Conservation (phyloP, 352 stramenopile genomes). For the Elongisporangium prolatum region DNA sequence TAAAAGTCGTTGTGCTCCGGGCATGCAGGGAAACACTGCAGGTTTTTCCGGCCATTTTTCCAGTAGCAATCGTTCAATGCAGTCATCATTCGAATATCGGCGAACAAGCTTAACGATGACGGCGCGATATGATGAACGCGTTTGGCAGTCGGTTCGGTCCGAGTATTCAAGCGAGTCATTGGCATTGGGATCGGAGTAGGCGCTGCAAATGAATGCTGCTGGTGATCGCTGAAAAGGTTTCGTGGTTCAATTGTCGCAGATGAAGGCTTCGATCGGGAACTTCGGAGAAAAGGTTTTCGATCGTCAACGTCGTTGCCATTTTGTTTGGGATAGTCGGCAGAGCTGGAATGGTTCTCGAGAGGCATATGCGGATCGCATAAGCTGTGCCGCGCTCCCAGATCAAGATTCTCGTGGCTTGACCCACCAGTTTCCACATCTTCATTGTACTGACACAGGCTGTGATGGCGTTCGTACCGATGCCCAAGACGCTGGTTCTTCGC, state of each 20-base stretch:
- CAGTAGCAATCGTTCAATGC: constrained; percentile 76
- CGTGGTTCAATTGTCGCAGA: background rate
- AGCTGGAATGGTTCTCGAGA: background rate
- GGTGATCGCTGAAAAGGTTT: background rate
- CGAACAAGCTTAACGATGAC: background rate
- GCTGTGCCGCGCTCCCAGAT: background rate
- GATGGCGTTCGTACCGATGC: background rate
- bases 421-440: background rate
- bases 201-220: background rate
- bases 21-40: constrained; percentile 86
- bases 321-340: background rate
- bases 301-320: background rate
- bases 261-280: background rate
- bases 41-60: constrained; percentile 89
- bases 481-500: background rate
- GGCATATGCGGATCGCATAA: background rate
- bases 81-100: constrained; percentile 46
- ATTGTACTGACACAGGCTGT: background rate
- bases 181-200: background rate
- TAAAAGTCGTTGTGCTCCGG: constrained; percentile 87
- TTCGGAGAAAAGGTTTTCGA: background rate
- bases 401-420: background rate
- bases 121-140: background rate
- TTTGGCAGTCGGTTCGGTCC: background rate
- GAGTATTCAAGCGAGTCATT: constrained; percentile 1